These are phyloP conservation scores for Ilyonectria sp. DNA, from an alignment of 2,329 filamentous ascomycete genomes.

Conservation along the genomic window DNA sequence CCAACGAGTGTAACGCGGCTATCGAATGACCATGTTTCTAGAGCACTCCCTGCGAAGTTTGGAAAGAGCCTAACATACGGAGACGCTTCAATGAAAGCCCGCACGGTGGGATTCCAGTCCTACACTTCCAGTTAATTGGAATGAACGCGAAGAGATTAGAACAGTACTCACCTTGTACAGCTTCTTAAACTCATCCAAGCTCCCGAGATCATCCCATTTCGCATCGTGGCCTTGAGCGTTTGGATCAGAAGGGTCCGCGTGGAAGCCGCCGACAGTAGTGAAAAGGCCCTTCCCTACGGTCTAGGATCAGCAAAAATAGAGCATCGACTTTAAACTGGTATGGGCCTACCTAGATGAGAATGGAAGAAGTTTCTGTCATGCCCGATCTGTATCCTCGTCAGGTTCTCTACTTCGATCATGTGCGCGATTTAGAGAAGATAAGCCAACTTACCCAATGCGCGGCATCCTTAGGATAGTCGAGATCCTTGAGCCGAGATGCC, in stretches of 20 bases:
- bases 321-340: fast-evolving
- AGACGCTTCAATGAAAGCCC: conserved; percentile 57
- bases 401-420: neutral
- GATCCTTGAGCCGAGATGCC: conserved; percentile 55
- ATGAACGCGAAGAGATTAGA: neutral
- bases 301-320: neutral
- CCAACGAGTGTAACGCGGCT: conserved; percentile 55
- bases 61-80: conserved; percentile 59
- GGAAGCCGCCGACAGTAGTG: conserved; percentile 60
- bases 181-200: conserved; percentile 54
- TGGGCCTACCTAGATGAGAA: conserved; percentile 54
- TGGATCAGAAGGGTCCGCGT: conserved; percentile 53
- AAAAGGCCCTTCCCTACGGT: conserved; percentile 52
- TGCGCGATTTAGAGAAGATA: neutral
- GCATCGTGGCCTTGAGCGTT: conserved; percentile 50
- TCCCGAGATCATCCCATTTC: conserved; percentile 57
- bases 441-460: conserved; percentile 51
- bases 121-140: conserved; percentile 2
- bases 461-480: conserved; percentile 59
- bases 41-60: conserved; percentile 57
- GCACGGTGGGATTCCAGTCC: conserved; percentile 60
- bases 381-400: conserved; percentile 25
- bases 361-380: conserved; percentile 55
- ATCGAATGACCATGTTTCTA: conserved; percentile 60
- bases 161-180: conserved; percentile 47